Evolutionary conservation across 345 rosid genomes (phyloP).

Genomic region (Lumnitzera littorea): DNA sequence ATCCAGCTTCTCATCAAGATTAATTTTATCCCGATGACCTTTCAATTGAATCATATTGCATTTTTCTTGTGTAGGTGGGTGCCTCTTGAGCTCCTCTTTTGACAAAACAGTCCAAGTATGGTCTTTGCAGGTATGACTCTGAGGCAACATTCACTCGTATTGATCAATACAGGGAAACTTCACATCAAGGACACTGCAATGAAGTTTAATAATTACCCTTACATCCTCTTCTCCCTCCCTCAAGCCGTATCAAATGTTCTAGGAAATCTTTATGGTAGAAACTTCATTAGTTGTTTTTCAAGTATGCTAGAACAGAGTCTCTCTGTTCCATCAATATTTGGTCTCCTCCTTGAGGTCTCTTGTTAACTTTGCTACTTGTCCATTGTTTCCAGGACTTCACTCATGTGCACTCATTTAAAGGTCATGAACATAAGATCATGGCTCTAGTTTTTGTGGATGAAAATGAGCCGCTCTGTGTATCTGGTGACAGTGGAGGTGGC

Average conservation of each 20-base stretch:
- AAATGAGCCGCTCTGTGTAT: constrained; percentile 60
- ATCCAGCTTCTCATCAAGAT: constrained; percentile 3
- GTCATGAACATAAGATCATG: constrained; percentile 82
- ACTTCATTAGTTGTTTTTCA: too few relatives aligned
- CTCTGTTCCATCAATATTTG: not conserved
- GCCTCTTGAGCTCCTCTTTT: constrained; percentile 75
- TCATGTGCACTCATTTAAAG: constrained; percentile 66
- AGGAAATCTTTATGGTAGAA: too few relatives aligned
- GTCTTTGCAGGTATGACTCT: constrained; percentile 69
- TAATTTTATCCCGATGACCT: not conserved
- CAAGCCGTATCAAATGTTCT: too few relatives aligned
- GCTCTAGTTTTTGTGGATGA: constrained; percentile 61
- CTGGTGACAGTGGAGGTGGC: constrained; percentile 85
- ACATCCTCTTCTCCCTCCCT: too few relatives aligned
- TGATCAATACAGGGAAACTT: too few relatives aligned
- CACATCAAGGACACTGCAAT: not conserved
- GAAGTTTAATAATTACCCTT: not conserved
- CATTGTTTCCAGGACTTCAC: constrained; percentile 60
- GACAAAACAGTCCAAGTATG: constrained; percentile 75
- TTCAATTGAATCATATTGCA: constrained; percentile 11
- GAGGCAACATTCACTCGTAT: constrained; percentile 3
- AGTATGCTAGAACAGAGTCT: too few relatives aligned
- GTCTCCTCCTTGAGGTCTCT: not conserved
- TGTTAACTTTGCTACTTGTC: not conserved
- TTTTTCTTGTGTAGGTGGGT: constrained; percentile 52